These are phyloP conservation scores for Tremella mesenterica DNA, from an alignment of 768 basidiomycete genomes.

Conservation along the genomic window DNA sequence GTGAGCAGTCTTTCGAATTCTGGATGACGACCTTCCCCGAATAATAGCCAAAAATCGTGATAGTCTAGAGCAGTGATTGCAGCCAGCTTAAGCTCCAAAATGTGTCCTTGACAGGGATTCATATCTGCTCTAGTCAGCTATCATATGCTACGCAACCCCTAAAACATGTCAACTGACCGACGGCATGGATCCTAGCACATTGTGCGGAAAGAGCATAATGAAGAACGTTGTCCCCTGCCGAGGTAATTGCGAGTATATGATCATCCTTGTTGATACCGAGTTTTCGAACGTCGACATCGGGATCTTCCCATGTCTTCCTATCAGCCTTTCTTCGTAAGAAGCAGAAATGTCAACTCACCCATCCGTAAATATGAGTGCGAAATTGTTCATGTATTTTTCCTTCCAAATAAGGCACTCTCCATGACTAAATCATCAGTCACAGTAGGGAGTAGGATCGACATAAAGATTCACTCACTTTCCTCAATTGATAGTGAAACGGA, in stretches of 20 bases:
- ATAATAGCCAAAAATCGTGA: slow-evolving; percentile 58
- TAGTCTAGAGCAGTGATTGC: slow-evolving; percentile 54
- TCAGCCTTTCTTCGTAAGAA: not conserved
- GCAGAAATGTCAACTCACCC: slow-evolving; percentile 17
- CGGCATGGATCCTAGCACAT: slow-evolving; percentile 58
- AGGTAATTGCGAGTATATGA: slow-evolving; percentile 64
- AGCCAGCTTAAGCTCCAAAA: slow-evolving; percentile 70
- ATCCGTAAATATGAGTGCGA: slow-evolving; percentile 44
- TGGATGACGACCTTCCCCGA: slow-evolving; percentile 58
- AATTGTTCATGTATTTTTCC: slow-evolving; percentile 60
- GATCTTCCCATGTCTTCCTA: slow-evolving; percentile 55
- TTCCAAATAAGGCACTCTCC: slow-evolving; percentile 65
- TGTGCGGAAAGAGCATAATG: slow-evolving; percentile 65
- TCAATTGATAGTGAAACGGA: slow-evolving; percentile 42
- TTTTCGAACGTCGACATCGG: slow-evolving; percentile 61
- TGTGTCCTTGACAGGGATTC: slow-evolving; percentile 57
- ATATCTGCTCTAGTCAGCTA: slow-evolving; percentile 20
- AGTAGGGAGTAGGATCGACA: no score
- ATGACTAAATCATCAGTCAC: slow-evolving; percentile 35
- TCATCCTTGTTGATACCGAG: slow-evolving; percentile 56
- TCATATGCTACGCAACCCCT: not conserved
- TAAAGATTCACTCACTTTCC: slow-evolving; percentile 21
- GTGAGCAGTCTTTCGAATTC: slow-evolving; percentile 58
- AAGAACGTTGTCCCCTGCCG: slow-evolving; percentile 69
- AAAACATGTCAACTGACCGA: slow-evolving; percentile 54